These are phyloP conservation scores for Nepenthes alata DNA, from an alignment of 179 eudicot genomes.

Conservation along the genomic window DNA sequence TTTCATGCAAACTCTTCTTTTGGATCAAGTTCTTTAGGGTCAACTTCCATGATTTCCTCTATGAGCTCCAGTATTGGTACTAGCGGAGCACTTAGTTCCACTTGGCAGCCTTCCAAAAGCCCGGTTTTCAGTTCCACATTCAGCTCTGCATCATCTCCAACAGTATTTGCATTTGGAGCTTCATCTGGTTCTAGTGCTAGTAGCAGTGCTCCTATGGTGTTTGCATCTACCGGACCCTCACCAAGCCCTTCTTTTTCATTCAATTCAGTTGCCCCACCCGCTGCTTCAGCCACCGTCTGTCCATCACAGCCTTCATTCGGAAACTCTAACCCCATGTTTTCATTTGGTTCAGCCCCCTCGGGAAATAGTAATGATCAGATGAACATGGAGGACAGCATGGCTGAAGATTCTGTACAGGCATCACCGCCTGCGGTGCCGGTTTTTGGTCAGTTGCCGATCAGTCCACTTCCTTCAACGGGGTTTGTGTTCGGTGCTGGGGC, in stretches of 20 bases:
- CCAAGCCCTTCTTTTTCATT: constrained; percentile 5
- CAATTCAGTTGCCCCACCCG: constrained; percentile 10
- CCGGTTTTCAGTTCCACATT: constrained; percentile 15
- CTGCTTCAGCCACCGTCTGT: constrained; percentile 11
- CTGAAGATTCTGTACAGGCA: constrained; percentile 54
- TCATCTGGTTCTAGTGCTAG: constrained; percentile 21
- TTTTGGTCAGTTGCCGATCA: constrained; percentile 27
- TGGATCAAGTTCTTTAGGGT: constrained; percentile 15
- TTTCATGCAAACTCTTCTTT: constrained; percentile 20
- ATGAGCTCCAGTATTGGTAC: constrained; percentile 17
- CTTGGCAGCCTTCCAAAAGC: constrained; percentile 23
- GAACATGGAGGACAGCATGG: constrained; percentile 77
- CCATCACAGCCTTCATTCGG: constrained; percentile 34
- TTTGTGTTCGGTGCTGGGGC: constrained; percentile 37
- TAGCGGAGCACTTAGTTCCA: constrained; percentile 21
- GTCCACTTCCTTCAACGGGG: constrained; percentile 24
- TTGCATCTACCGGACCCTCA: constrained; percentile 13
- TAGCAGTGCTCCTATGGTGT: constrained; percentile 8
- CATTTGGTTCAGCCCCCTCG: constrained; percentile 15
- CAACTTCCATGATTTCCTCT: constrained; percentile 22
- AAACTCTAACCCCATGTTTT: constrained; percentile 20
- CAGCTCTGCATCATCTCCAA: constrained; percentile 12
- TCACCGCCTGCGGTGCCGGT: constrained; percentile 19
- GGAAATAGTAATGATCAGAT: constrained; percentile 35
- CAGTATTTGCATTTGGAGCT: constrained; percentile 31